Conservation (phyloP, 169 alveolate species). For the Cryptosporidium xiaoi region DNA sequence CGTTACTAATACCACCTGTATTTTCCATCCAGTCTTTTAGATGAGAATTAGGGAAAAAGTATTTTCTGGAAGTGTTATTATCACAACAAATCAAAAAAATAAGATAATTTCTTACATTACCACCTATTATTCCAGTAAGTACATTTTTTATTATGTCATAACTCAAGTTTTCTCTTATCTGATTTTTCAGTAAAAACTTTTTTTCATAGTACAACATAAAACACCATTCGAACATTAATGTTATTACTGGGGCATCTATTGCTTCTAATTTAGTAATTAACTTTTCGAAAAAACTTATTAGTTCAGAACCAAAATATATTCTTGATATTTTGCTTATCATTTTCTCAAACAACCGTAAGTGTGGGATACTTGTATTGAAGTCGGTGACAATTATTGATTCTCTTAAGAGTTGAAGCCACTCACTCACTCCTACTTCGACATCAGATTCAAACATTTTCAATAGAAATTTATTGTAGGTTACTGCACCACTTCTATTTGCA, state of each 20-base stretch:
- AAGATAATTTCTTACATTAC: slow-evolving; percentile 18
- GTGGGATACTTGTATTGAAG: slow-evolving; percentile 39
- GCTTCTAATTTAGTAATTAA: slow-evolving; percentile 15
- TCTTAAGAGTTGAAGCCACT: slow-evolving; percentile 32
- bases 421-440: slow-evolving; percentile 5
- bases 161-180: slow-evolving; percentile 29
- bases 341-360: slow-evolving; percentile 55
- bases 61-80: slow-evolving; percentile 3
- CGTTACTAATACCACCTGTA: neutral
- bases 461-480: slow-evolving; percentile 13
- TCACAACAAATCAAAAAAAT: slow-evolving; percentile 42
- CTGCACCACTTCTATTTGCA: too few species aligned
- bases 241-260: slow-evolving; percentile 32
- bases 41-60: slow-evolving; percentile 54
- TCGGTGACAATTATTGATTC: slow-evolving; percentile 29
- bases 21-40: slow-evolving; percentile 27
- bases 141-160: slow-evolving; percentile 12
- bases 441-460: slow-evolving; percentile 32
- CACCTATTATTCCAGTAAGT: slow-evolving; percentile 25
- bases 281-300: slow-evolving; percentile 23
- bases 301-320: slow-evolving; percentile 9
- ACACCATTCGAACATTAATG: slow-evolving; percentile 70
- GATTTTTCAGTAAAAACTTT: slow-evolving; percentile 20
- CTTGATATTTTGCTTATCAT: slow-evolving; percentile 62
- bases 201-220: slow-evolving; percentile 26